These are phyloP conservation scores for Drechslerella coelobrocha DNA, from an alignment of 2,329 filamentous ascomycete genomes.

Conservation along the genomic window DNA sequence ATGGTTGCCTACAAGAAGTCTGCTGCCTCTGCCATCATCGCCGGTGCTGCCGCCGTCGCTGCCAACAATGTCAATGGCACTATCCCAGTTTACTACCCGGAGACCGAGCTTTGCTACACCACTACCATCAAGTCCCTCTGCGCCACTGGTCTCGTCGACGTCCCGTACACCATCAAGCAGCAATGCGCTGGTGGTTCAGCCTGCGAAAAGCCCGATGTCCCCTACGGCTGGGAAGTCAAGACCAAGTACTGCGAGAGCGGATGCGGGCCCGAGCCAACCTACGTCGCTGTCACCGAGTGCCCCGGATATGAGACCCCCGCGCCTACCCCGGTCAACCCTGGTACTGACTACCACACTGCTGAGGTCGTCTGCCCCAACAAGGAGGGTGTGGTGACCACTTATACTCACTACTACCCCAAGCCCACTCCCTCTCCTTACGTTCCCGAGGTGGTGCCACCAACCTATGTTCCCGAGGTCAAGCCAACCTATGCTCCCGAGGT, in stretches of 20 bases:
- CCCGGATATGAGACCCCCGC: slow-evolving; percentile 59
- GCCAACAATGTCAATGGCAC: slow-evolving; percentile 40
- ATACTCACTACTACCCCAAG: slow-evolving; percentile 23
- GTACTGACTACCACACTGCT: slow-evolving; percentile 20
- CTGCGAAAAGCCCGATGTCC: slow-evolving; percentile 30
- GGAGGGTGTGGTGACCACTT: slow-evolving; percentile 10
- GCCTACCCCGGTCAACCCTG: slow-evolving; percentile 57
- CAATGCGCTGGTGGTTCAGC: slow-evolving; percentile 19
- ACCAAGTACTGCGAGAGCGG: slow-evolving; percentile 36
- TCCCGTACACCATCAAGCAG: slow-evolving; percentile 48
- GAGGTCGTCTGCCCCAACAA: slow-evolving; percentile 32
- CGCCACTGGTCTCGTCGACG: slow-evolving; percentile 32
- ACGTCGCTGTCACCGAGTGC: slow-evolving; percentile 61
- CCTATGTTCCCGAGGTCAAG: slow-evolving; percentile 1
- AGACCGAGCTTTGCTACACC: slow-evolving; percentile 17
- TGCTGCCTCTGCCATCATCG: slow-evolving; percentile 23
- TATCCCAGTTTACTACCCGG: slow-evolving; percentile 6
- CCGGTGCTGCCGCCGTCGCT: slow-evolving; percentile 25
- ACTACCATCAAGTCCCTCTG: slow-evolving; percentile 47
- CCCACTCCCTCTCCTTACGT: background rate
- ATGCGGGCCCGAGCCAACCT: slow-evolving; percentile 54
- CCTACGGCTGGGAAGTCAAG: slow-evolving; percentile 44
- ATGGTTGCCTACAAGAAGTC: slow-evolving; percentile 51
- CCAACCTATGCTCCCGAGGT: no score
- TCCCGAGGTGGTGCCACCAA: background rate